Evolutionary conservation across 371 early-diverging fungal species (phyloP).

Genomic region (Lichtheimia ramosa): DNA sequence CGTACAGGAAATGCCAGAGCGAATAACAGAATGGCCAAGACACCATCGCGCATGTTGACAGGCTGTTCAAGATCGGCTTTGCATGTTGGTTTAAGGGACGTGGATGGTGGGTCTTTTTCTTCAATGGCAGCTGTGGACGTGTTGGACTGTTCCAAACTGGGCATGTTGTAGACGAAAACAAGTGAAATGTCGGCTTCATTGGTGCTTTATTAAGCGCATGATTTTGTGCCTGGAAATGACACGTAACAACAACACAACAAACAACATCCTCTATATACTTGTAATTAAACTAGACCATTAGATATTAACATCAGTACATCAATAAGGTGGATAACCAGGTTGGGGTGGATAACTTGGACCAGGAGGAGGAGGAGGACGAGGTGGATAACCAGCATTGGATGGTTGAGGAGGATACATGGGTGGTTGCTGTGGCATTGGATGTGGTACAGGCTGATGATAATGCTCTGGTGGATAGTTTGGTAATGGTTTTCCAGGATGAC

Average conservation of each 20-base stretch:
- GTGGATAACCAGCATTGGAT: slow-evolving; percentile 17
- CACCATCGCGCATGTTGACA: neutral
- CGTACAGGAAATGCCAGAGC: slow-evolving; percentile 4
- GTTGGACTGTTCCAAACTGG: too few relatives aligned
- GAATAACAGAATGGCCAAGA: neutral
- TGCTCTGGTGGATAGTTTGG: slow-evolving; percentile 12
- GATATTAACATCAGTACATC: neutral
- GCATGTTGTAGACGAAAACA: too few relatives aligned
- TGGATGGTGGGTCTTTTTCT: too few relatives aligned
- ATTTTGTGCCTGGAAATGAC: too few relatives aligned
- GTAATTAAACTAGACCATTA: too few relatives aligned
- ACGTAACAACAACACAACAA: too few relatives aligned
- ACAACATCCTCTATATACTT: too few relatives aligned
- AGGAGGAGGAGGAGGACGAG: slow-evolving; percentile 12
- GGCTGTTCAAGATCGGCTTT: too few relatives aligned
- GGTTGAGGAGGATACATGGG: slow-evolving; percentile 12
- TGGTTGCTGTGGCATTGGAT: slow-evolving; percentile 9
- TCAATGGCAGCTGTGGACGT: too few relatives aligned
- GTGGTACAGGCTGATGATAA: neutral
- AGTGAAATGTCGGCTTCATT: too few relatives aligned
- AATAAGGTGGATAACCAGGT: slow-evolving; percentile 18
- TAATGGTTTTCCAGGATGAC: slow-evolving; percentile 11
- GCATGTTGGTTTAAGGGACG: too few relatives aligned
- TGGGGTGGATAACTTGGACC: slow-evolving; percentile 15
- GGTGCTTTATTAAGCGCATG: too few relatives aligned